Evolutionary conservation across 495 filamentous ascomycete genomes (phyloP).

Genomic region (Hyphodiscus hymeniophilus): DNA sequence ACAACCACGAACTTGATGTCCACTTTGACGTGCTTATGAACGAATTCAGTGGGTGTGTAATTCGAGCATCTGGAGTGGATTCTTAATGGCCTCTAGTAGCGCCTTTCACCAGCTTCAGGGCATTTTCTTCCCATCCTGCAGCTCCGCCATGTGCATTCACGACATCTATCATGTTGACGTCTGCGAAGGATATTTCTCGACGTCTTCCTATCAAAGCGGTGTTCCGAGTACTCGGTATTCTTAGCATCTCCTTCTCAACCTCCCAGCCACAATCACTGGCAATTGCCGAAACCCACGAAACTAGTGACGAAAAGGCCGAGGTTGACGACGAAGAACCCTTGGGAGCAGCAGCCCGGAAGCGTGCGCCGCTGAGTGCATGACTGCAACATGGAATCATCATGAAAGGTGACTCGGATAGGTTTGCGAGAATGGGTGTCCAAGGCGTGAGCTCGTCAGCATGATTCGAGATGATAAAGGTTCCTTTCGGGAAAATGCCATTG

Average conservation of each 20-base stretch:
- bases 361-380: conserved; percentile 68
- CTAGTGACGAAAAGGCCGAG: conserved; percentile 65
- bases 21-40: too few relatives aligned
- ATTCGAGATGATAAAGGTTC: conserved; percentile 92
- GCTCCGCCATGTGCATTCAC: conserved; percentile 42
- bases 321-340: conserved; percentile 23
- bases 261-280: conserved; percentile 63
- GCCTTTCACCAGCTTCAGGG: conserved; percentile 39
- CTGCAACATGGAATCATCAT: conserved; percentile 93
- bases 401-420: conserved; percentile 66
- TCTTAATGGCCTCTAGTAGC: conserved; percentile 30
- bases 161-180: conserved; percentile 24
- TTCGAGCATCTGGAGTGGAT: too few relatives aligned
- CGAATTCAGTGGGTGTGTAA: too few relatives aligned
- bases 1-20: too few relatives aligned
- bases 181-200: conserved; percentile 18
- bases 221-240: conserved; percentile 89
- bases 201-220: conserved; percentile 62
- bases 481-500: conserved; percentile 60
- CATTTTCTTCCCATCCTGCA: conserved; percentile 45
- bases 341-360: conserved; percentile 55
- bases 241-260: conserved; percentile 69
- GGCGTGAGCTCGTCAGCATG: conserved; percentile 93
- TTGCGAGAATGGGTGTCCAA: conserved; percentile 88
- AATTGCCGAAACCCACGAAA: conserved; percentile 59